Base-by-base conservation (phyloP, 164 flowering plant species). In the Vitis labrusca region DNA sequence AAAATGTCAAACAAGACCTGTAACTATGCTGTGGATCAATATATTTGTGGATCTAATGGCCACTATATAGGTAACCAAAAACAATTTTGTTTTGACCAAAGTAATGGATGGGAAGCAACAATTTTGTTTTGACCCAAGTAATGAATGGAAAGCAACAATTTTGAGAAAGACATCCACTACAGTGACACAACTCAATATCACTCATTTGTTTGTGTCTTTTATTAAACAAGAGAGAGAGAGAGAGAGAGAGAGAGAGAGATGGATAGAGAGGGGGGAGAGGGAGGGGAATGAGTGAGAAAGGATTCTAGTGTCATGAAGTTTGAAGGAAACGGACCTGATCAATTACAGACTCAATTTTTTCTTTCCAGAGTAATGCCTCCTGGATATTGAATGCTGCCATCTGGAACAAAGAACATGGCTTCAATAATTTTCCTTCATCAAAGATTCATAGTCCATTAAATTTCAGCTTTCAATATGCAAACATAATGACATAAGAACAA, bases 361-460 rank as follows among this genome's bases (percentile, higher is more conserved):
- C 98, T 85, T 92, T 93, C 99, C 99, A 96, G 59, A 83, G 63
- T 47, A 92, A 75, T 66, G 97, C 98, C 79, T 96, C 99, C 82
- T 93, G 99, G 72, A 96, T 96, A 80, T 93, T 96, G 73, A 96
- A 96, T 62, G 99, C 98, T 52, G 99, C 98, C 98, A 96, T 92
- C 99, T 96, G 82, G 55, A 80, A 68, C 59, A 81, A 37, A 69
- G 37, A 61, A 44, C 3, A 63, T 2, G 14, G 14, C 69, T 47
- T 59, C 0, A 37, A 55, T 62, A 32, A 52, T 2, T 59, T 59
- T 52, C 32, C 56, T 57, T 14, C 37, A 60, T 17, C 9, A 51
- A 63, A 14, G 3, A 58, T 15, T 11, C 23, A 10, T 30, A 56
- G 16, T 50, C 15, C 54, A 47, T 57, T 53, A 65, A 13, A 53